Evolutionary conservation across 2,329 filamentous ascomycete genomes (phyloP), one percentile per base, ranked within the genome.

Genomic region (Colletotrichum sp.): DNA sequence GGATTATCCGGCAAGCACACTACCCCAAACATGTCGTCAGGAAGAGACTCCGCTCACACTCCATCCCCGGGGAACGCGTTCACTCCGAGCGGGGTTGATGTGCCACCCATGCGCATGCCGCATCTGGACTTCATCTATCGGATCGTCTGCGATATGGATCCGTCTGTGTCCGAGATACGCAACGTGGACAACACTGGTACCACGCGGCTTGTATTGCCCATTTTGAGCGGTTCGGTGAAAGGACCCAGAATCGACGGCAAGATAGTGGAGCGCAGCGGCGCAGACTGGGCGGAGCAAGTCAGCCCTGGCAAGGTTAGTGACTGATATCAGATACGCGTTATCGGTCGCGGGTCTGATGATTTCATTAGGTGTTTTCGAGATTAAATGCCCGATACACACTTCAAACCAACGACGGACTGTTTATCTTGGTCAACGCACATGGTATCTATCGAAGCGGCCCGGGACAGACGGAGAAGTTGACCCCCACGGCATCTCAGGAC

Each of bases 51-150:
- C 28, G 28, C 34, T 12, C 78, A 79, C 28, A 62, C 24, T 9
- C 34, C 73, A 21, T 79, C 69, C 34, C 72, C 77, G 15, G 75
- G 78, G 13, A 79, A 78, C 57, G 36, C n/a, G 2, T 78, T 78
- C 65, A 74, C 77, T 2, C 72, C 78, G 8, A 69, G 73, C 34
- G 75, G 78, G 10, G 59, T 72, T n/a, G 59, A n/a, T 30, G 57
- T 76, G 28, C 77, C 76, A 12, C 73, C 77, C 21, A 79, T 80
- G 79, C 76, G 77, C 18, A 71, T 75, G 75, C 78, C 79, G 32
- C 76, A 80, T 44, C 66, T 80, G 2, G 72, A 80, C 15, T 78
- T 80, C 60, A 74, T 80, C 62, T 80, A 80, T 36, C 77, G 77
- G 24, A 80, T 79, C 62, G 78, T 80, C 18, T 77, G 76, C 30